Base-by-base conservation (phyloP, 208 protist species). In the Crithidia brevicula region DNA sequence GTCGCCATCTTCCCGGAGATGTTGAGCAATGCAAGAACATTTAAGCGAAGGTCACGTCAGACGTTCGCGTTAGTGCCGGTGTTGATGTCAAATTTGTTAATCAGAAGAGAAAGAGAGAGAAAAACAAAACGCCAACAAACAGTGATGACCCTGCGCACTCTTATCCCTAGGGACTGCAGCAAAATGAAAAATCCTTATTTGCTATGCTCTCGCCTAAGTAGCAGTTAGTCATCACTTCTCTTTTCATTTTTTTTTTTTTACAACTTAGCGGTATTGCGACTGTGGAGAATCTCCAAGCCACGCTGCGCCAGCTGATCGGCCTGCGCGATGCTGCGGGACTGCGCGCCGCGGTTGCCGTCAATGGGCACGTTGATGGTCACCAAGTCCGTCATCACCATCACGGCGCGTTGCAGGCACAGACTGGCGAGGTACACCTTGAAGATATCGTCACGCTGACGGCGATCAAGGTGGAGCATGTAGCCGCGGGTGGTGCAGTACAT, bases 401-500 rank as follows among this genome's bases (percentile, higher is more conserved):
- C 50, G 15, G 83, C 81, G 6, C 73, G 47, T 30, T 87, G 81
- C 33, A 89, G 68, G 57, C 87, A 93, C 25, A 85, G 58, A 8
- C 77, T 78, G 33, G 84, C 74, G 2, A 93, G 52, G 70, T 93
- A 93, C 18, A 93, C 84, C 46, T 67, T 85, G 70, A 93, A 93
- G 49, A 93, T 90, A 49, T 80, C 77, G 28, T 93, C 80, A 25
- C 87, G 78, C 27, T 73, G 68, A 20, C 34, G 61, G 18, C 74
- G 60, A 53, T 85, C 81, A 34, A 93, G 63, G 47, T 82, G 72
- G 31, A 73, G 81, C 82, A 91, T 82, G 72, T 93, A 93, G 33
- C 83, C 79, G 28, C 82, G 79, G 8, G 67, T 65, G 46, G 62
- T 79, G 73, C 87, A 93, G 77, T 93, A 93, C 74, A 74, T 77